Percentiles rank a stretch among this genome's conserved stretches.
Evolutionary conservation across 176 grass and related monocot genomes (phyloP).

Genomic region (Poa annua): DNA sequence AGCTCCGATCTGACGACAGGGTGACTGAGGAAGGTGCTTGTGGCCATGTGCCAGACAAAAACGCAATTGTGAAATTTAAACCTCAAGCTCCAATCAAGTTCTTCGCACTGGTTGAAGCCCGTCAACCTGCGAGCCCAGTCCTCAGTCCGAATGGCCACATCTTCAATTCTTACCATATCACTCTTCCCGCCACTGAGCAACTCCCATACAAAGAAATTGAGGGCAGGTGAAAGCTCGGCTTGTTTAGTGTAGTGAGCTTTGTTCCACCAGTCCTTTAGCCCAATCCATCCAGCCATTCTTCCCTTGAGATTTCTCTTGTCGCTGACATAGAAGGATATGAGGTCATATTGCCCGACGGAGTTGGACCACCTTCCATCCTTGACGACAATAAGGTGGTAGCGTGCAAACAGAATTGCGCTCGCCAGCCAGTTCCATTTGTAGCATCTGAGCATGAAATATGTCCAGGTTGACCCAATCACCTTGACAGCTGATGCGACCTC

Average conservation of each 20-base stretch:
- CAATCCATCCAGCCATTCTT: not conserved
- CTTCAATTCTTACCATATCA: not conserved
- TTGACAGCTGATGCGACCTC: not conserved
- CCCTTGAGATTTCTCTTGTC: too few species aligned
- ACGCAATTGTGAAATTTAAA: not conserved
- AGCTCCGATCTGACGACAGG: not conserved
- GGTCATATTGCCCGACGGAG: not conserved
- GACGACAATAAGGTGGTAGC: not conserved
- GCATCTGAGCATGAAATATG: not conserved
- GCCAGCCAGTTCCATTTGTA: not conserved
- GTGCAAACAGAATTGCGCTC: not conserved
- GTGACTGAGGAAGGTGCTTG: not conserved
- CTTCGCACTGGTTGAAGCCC: not conserved
- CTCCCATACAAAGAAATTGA: not conserved
- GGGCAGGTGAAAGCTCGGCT: not conserved
- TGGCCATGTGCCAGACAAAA: not conserved
- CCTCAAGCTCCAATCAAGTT: not conserved
- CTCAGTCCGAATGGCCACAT: not conserved
- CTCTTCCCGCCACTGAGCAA: not conserved
- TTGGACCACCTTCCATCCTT: conserved; percentile 10
- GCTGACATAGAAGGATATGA: not conserved
- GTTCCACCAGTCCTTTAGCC: not conserved
- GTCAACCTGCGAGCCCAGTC: not conserved
- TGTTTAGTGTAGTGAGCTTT: not conserved
- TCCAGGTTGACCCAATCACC: not conserved